Evolutionary conservation across 257 asterid species (phyloP).

Genomic region (Solanum verrucosum): DNA sequence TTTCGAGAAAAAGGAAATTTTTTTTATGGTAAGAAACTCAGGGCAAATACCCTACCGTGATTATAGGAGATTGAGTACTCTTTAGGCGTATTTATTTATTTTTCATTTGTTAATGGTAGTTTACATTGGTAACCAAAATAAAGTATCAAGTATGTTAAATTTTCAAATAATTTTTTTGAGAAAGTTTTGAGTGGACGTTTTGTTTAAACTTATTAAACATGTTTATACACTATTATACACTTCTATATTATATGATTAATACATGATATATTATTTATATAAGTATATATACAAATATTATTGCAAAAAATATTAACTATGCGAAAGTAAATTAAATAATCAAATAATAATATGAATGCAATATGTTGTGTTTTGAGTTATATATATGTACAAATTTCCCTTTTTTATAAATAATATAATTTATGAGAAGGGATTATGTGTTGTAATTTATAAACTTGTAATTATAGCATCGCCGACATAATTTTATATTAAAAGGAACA

Average conservation of each 20-base stretch:
- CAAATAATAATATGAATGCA: neutral
- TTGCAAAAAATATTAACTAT: neutral
- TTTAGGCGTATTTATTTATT: neutral
- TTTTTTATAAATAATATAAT: neutral
- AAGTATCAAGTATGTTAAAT: too few species aligned
- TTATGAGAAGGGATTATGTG: neutral
- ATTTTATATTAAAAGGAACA: neutral
- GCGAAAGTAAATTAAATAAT: neutral
- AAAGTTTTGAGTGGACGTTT: neutral
- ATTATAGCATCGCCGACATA: neutral
- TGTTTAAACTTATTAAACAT: too few species aligned
- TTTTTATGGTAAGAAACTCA: too few species aligned
- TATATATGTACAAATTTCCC: neutral
- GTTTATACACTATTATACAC: neutral
- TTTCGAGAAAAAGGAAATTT: too few species aligned
- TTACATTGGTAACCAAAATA: neutral
- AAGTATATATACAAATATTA: neutral
- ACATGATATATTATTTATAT: neutral
- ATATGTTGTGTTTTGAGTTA: neutral
- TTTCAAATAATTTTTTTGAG: neutral
- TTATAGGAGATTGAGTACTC: neutral
- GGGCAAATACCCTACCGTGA: too few species aligned
- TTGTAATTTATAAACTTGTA: neutral
- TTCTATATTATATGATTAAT: neutral
- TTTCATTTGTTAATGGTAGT: too few species aligned